phyloP scores from a whole-genome alignment of 441 rosid species.

The Adansonia rubrostipa region DNA sequence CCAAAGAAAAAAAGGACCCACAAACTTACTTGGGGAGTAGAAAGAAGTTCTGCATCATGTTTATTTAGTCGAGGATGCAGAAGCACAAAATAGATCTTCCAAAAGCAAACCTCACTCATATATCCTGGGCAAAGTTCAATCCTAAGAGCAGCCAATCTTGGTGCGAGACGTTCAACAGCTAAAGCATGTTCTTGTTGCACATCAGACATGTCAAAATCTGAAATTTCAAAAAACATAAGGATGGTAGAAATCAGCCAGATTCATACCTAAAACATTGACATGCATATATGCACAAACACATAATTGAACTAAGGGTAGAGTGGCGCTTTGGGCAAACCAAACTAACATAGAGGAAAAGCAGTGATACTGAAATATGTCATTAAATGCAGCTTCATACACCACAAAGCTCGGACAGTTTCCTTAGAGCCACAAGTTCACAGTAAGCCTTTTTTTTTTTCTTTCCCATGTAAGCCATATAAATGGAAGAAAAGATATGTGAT shows the following conservation, averaged over 20 bases:
- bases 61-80: constrained; percentile 78
- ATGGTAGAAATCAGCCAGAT: constrained; percentile 16
- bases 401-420: not conserved
- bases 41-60: constrained; percentile 71
- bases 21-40: constrained; percentile 79
- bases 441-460: not conserved
- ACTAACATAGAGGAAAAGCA: not conserved
- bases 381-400: constrained; percentile 1
- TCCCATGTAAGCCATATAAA: not conserved
- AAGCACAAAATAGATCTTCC: constrained; percentile 94
- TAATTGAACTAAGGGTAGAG: not conserved
- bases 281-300: not conserved
- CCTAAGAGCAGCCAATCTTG: constrained; percentile 77
- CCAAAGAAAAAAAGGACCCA: not conserved
- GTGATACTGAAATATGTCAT: not conserved
- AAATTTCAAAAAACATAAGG: constrained; percentile 11
- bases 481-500: not conserved
- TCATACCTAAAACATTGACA: not conserved
- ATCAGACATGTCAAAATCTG: constrained; percentile 91
- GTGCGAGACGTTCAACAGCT: constrained; percentile 73
- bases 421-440: not conserved
- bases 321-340: not conserved
- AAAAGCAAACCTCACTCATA: constrained; percentile 88
- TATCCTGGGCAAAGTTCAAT: constrained; percentile 79
- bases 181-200: constrained; percentile 89